Conservation (phyloP, 169 alveolate species). For the Plasmodium chabaudi region DNA sequence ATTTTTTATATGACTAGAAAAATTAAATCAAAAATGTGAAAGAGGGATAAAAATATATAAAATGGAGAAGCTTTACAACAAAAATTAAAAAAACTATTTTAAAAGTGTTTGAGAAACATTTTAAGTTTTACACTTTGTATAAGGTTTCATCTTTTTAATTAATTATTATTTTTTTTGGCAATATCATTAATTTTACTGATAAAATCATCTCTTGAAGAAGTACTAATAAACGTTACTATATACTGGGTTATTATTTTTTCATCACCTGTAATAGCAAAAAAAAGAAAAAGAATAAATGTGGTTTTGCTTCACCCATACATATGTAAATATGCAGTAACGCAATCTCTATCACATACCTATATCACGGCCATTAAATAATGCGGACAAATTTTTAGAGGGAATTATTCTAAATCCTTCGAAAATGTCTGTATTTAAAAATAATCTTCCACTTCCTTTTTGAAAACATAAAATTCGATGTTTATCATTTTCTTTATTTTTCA, state of each 20-base stretch:
- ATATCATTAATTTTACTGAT: slow-evolving; percentile 33
- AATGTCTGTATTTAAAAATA: slow-evolving; percentile 81
- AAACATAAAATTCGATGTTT: slow-evolving; percentile 72
- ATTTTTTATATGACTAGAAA: not conserved
- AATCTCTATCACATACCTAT: slow-evolving; percentile 16
- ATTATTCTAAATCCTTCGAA: slow-evolving; percentile 66
- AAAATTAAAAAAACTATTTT: not conserved
- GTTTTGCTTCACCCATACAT: not conserved
- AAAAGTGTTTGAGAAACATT: too few relatives aligned
- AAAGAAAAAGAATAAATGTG: not conserved
- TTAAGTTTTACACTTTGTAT: too few relatives aligned
- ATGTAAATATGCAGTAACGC: not conserved
- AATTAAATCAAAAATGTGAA: not conserved
- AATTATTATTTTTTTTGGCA: slow-evolving; percentile 3
- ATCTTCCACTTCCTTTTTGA: slow-evolving; percentile 86
- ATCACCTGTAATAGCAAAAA: slow-evolving; percentile 14
- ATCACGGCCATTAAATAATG: slow-evolving; percentile 66
- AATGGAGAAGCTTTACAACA: not conserved
- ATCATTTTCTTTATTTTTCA: slow-evolving; percentile 51
- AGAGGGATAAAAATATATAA: not conserved
- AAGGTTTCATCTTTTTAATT: too few relatives aligned
- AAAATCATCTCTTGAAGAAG: slow-evolving; percentile 59
- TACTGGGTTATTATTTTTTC: slow-evolving; percentile 63
- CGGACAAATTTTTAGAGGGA: slow-evolving; percentile 54
- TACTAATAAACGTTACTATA: slow-evolving; percentile 59